Evolutionary conservation across 768 basidiomycete genomes (phyloP).

Genomic region (Chalciporus chontae): DNA sequence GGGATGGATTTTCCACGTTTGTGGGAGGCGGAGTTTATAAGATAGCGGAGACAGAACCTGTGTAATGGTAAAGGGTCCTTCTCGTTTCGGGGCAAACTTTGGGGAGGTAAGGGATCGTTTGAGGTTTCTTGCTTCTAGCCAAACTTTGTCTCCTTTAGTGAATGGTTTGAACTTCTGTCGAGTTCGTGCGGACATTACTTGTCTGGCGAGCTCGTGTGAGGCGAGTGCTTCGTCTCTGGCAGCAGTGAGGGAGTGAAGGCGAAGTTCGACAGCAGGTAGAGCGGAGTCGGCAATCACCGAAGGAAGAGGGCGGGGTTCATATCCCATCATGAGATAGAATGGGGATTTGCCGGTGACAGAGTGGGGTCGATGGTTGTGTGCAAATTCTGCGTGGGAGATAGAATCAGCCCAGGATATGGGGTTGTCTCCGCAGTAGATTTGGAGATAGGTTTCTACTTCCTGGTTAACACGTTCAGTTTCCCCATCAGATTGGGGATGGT

Average conservation of each 20-base stretch:
- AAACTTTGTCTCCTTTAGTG: no score
- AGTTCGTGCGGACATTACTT: no score
- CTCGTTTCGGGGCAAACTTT: not conserved
- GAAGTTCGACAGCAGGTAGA: not conserved
- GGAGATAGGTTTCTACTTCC: slow-evolving; percentile 2
- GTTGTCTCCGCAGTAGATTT: slow-evolving; percentile 3
- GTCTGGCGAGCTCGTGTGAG: no score
- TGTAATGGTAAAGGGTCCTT: not conserved
- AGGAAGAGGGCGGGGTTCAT: not conserved
- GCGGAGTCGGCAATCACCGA: no score
- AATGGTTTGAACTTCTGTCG: no score
- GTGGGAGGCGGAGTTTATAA: no score
- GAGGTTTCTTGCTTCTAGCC: no score
- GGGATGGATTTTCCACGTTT: no score
- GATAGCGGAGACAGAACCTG: not conserved
- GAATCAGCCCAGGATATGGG: not conserved
- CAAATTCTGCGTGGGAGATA: not conserved
- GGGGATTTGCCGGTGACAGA: not conserved
- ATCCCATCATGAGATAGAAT: not conserved
- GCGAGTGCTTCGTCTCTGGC: no score
- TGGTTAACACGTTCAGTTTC: not conserved
- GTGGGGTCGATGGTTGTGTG: not conserved
- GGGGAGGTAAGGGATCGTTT: not conserved
- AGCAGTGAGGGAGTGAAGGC: no score
- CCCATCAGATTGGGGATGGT: not conserved